Base-by-base conservation (phyloP, 805 yeast species). In the Wickerhamiella spandovensis region DNA sequence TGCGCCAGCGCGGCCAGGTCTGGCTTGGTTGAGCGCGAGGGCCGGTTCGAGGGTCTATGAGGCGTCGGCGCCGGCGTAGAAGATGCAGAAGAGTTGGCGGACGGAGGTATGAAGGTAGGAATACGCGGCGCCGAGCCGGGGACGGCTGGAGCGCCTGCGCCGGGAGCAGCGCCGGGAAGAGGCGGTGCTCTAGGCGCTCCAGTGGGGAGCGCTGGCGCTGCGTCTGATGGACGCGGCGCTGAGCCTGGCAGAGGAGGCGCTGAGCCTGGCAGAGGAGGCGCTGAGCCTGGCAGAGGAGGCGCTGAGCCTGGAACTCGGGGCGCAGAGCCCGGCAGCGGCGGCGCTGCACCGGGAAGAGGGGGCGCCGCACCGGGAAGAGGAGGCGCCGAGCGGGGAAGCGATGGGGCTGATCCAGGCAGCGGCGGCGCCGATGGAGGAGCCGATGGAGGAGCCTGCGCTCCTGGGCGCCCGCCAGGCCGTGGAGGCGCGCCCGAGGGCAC, bases 311-410 rank as follows among this genome's bases (percentile, higher is more conserved):
- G 39, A 18, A 20, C 39, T 18, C 20, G 39, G 7, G 50, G 50
- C 22, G 44, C 49, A 22, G 53, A 44, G 4, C 51, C 42, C 21
- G 54, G 37, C 1, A 55, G 43, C 18, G 56, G 52, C 6, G 50
- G 51, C 17, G 50, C 48, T 10, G 42, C 28, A 4, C 49, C 44
- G 5, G 51, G 32, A 18, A 47, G 43, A 2, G 44, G 48, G 3
- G 49, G 46, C 13, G 48, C 46, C 20, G 48, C 47, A 3, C 45
- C 25, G 13, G 51, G 46, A 9, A 38, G 17, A 1, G 49, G 30
- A 4, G 52, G 37, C 17, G 47, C 42, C 32, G 51, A 28, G 5
- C 49, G 48, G 15, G 56, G 53, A 15, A 48, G 22, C 4, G 54
- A 39, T n/a, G 53, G 53, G 17, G 44, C 49, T 20, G 53, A 44